phyloP scores from a whole-genome alignment of 2,329 filamentous ascomycete species.

The Meredithiella fracta region DNA sequence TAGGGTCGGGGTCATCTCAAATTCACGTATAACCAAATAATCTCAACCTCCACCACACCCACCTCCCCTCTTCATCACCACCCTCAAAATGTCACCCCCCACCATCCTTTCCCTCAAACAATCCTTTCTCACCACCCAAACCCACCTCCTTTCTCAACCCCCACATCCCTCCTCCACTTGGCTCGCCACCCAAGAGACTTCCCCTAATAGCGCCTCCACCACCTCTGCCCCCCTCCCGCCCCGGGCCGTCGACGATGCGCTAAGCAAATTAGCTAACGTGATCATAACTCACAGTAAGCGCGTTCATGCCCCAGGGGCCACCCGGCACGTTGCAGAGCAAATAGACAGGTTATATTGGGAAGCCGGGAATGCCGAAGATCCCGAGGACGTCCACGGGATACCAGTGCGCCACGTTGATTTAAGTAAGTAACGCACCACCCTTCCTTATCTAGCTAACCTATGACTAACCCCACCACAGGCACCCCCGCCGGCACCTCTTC shows the following conservation, averaged over 20 bases:
- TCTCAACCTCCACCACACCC: background rate
- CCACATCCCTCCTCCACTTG: conserved; percentile 39
- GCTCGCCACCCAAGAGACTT: conserved; percentile 22
- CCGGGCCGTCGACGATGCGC: conserved; percentile 37
- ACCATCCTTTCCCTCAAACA: conserved; percentile 45
- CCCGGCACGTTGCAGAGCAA: conserved; percentile 55
- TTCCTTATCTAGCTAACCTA: background rate
- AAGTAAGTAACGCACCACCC: conserved; percentile 21
- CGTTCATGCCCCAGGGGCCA: conserved; percentile 52
- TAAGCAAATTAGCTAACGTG: conserved; percentile 42
- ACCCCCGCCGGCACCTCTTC: background rate
- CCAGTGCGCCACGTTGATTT: conserved; percentile 28
- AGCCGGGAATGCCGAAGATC: conserved; percentile 26
- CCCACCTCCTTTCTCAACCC: conserved; percentile 43
- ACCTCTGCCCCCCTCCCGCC: conserved; percentile 27
- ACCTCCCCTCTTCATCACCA: too few species aligned
- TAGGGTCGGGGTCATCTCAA: too few species aligned
- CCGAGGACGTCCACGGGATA: conserved; percentile 21
- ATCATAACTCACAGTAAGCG: conserved; percentile 48
- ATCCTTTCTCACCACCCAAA: conserved; percentile 26
- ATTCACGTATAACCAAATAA: too few species aligned
- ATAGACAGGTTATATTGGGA: conserved; percentile 48
- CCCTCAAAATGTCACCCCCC: conserved; percentile 24
- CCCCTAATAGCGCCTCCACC: conserved; percentile 15
- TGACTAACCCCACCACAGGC: background rate